These are phyloP conservation scores for Magnaporthiopsis rhizophila DNA, from an alignment of 2,329 filamentous ascomycete species.

Conservation along the genomic window DNA sequence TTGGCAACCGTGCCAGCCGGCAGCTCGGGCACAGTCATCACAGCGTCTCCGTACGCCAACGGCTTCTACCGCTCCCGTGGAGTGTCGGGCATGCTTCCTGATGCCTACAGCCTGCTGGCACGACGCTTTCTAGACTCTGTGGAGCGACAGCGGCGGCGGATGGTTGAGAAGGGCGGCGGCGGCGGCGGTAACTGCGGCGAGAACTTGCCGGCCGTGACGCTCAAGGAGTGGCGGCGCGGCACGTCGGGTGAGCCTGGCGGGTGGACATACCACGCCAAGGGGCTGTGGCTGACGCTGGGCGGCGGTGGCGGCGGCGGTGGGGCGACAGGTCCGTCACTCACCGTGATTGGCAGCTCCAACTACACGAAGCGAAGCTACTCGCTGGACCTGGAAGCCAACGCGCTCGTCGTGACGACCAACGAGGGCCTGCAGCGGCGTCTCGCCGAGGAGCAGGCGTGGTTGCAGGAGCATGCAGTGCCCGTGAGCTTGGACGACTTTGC, in stretches of 20 bases:
- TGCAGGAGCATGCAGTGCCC: constrained; percentile 64
- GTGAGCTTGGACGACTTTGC: constrained; percentile 74
- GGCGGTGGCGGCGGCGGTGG: constrained; percentile 17
- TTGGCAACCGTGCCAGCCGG: constrained; percentile 57
- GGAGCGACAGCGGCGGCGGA: not conserved
- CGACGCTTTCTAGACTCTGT: constrained; percentile 66
- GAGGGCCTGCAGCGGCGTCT: constrained; percentile 61
- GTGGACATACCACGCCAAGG: constrained; percentile 98
- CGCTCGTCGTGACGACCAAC: constrained; percentile 75
- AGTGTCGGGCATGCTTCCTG: constrained; percentile 81
- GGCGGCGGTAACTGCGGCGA: constrained; percentile 35
- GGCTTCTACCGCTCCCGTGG: constrained; percentile 88
- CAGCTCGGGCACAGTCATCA: constrained; percentile 71
- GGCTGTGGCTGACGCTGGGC: constrained; percentile 78
- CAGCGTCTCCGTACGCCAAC: constrained; percentile 87
- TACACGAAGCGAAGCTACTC: constrained; percentile 93
- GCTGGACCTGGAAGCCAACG: constrained; percentile 84
- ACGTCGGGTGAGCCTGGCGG: constrained; percentile 72
- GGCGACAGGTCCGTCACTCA: constrained; percentile 63
- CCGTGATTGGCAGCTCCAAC: constrained; percentile 84
- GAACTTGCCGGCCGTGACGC: constrained; percentile 47
- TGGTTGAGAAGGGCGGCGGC: constrained; percentile 10
- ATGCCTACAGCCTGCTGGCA: constrained; percentile 84
- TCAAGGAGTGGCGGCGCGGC: constrained; percentile 85
- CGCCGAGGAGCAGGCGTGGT: constrained; percentile 71